phyloP scores from a whole-genome alignment of 805 yeast genomes.

The Lachancea nothofagi region DNA sequence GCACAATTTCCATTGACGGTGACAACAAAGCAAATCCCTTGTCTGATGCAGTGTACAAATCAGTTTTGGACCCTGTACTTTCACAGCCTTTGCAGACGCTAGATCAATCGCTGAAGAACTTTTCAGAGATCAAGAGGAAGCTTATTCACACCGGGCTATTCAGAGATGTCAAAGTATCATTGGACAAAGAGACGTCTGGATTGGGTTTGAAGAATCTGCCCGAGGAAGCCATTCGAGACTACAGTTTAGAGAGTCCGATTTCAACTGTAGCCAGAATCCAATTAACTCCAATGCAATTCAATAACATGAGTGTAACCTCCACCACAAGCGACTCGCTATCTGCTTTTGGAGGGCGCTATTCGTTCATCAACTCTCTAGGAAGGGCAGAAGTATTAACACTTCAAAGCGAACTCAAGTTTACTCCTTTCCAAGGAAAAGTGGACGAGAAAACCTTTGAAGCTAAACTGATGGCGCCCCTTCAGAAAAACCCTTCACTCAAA shows the following conservation, averaged over 20 bases:
- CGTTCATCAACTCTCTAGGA: slow-evolving; percentile 48
- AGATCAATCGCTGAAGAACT: slow-evolving; percentile 32
- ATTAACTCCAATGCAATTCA: slow-evolving; percentile 34
- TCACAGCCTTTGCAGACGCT: slow-evolving; percentile 41
- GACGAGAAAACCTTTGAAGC: slow-evolving; percentile 47
- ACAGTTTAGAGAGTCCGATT: slow-evolving; percentile 37
- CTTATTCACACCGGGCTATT: slow-evolving; percentile 43
- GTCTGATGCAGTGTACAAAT: slow-evolving; percentile 41
- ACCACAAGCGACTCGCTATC: slow-evolving; percentile 34
- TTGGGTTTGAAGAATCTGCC: background rate
- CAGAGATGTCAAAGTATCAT: slow-evolving; percentile 35
- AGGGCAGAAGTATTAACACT: slow-evolving; percentile 49
- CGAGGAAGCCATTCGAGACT: slow-evolving; percentile 22
- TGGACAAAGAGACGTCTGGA: slow-evolving; percentile 36
- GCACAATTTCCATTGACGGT: slow-evolving; percentile 19
- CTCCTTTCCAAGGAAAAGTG: slow-evolving; percentile 41
- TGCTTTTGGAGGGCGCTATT: slow-evolving; percentile 31
- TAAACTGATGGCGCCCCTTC: slow-evolving; percentile 42
- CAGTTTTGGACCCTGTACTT: slow-evolving; percentile 41
- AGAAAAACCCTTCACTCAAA: slow-evolving; percentile 40
- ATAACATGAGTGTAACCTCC: slow-evolving; percentile 30
- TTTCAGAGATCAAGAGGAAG: slow-evolving; percentile 34
- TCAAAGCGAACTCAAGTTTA: slow-evolving; percentile 44
- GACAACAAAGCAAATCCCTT: slow-evolving; percentile 26
- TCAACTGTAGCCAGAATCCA: slow-evolving; percentile 43